A percentile compares a stretch with the other conserved stretches of the same genome.
Evolutionary conservation across 1,284 basidiomycete genomes (phyloP).

Genomic region (Blastosporella zonata): DNA sequence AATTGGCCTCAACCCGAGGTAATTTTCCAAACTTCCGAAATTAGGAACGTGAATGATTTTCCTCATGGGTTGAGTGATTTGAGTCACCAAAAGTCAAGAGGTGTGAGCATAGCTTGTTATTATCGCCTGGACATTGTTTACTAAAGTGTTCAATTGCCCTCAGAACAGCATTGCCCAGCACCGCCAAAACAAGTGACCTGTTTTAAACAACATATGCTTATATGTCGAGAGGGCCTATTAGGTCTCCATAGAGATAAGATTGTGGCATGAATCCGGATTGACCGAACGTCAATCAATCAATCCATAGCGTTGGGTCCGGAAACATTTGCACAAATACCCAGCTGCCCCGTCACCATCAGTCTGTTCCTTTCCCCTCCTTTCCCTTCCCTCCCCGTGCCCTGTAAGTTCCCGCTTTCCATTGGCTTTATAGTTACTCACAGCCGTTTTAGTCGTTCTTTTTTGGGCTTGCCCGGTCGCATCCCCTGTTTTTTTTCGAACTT

Average conservation of each 20-base stretch:
- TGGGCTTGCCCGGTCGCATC: slow-evolving; percentile 71
- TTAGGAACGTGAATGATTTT: too few species aligned
- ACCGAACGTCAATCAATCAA: slow-evolving; percentile 32
- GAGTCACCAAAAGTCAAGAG: too few species aligned
- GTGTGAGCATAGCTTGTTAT: too few species aligned
- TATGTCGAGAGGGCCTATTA: slow-evolving; percentile 1
- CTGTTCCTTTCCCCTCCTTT: slow-evolving; percentile 22
- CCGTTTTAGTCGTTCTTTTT: slow-evolving; percentile 34
- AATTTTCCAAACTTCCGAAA: too few species aligned
- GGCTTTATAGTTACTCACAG: slow-evolving; percentile 2
- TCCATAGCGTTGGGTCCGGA: slow-evolving; percentile 25
- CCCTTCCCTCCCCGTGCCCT: slow-evolving; percentile 32
- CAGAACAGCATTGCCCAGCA: too few species aligned
- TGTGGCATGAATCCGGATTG: slow-evolving; percentile 23
- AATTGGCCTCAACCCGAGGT: too few species aligned
- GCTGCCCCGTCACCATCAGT: slow-evolving; percentile 16
- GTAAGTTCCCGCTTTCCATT: slow-evolving; percentile 1
- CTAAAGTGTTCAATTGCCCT: too few species aligned
- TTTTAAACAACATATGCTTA: background rate
- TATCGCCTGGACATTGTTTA: too few species aligned
- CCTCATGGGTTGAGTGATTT: too few species aligned
- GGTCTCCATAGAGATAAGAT: slow-evolving; percentile 32
- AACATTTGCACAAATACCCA: slow-evolving; percentile 15
- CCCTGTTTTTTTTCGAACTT: slow-evolving; percentile 46
- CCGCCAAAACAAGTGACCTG: background rate